A percentile compares a stretch with the other conserved stretches of the same genome.
Evolutionary conservation across 2,329 filamentous ascomycete genomes (phyloP).

Genomic region (Aureobasidium sp.): DNA sequence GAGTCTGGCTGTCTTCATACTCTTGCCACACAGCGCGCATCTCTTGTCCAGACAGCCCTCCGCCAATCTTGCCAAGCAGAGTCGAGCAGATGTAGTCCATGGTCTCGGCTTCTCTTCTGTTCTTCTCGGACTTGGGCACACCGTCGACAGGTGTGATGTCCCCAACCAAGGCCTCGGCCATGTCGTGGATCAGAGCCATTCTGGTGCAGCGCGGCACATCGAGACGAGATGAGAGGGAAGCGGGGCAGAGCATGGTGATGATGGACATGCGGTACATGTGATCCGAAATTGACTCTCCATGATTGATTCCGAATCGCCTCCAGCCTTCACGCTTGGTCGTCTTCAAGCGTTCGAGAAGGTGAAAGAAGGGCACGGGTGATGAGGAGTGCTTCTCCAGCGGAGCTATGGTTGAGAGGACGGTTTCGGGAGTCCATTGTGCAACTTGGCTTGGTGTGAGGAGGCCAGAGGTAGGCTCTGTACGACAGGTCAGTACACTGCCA

Average conservation of each 20-base stretch:
- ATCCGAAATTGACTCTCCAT: constrained; percentile 86
- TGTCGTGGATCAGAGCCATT: constrained; percentile 95
- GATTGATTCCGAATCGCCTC: constrained; percentile 72
- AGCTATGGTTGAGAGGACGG: constrained; percentile 56
- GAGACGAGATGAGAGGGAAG: constrained; percentile 61
- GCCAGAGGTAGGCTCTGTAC: constrained; percentile 29
- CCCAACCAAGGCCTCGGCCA: constrained; percentile 90
- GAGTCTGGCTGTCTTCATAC: constrained; percentile 81
- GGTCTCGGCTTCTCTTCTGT: constrained; percentile 72
- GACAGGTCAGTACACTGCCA: background rate
- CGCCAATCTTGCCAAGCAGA: constrained; percentile 67
- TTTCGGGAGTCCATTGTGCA: constrained; percentile 39
- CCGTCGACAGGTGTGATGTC: constrained; percentile 93
- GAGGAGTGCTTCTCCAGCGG: constrained; percentile 50
- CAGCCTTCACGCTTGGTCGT: constrained; percentile 95
- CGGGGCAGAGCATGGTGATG: constrained; percentile 85
- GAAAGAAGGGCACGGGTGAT: constrained; percentile 87
- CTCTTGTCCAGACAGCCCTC: constrained; percentile 61
- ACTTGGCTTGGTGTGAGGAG: constrained; percentile 25
- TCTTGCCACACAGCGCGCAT: constrained; percentile 84
- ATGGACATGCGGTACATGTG: constrained; percentile 99
- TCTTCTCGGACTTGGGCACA: constrained; percentile 82
- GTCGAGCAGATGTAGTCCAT: constrained; percentile 82
- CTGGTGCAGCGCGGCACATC: constrained; percentile 80
- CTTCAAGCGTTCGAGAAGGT: constrained; percentile 88